phyloP scores from a whole-genome alignment of 2,329 filamentous ascomycete genomes.

The Teratosphaeria viscida region DNA sequence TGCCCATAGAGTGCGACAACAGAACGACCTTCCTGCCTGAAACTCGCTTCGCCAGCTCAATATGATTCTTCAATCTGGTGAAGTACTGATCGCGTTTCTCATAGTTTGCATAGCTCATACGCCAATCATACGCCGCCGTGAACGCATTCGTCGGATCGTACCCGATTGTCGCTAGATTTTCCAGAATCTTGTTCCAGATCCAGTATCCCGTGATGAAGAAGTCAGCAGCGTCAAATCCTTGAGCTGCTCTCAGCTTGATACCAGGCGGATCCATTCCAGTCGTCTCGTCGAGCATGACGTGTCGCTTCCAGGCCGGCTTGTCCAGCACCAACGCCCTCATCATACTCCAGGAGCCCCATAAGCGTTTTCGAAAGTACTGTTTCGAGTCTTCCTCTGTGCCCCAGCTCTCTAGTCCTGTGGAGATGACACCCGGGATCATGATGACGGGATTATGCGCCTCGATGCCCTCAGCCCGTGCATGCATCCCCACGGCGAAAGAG shows the following conservation, averaged over 20 bases:
- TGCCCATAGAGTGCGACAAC: slow-evolving; percentile 94
- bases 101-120: slow-evolving; percentile 78
- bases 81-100: slow-evolving; percentile 92
- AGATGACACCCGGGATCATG: slow-evolving; percentile 97
- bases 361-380: slow-evolving; percentile 82
- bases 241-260: slow-evolving; percentile 82
- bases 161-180: slow-evolving; percentile 89
- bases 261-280: slow-evolving; percentile 85
- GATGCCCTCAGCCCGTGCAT: slow-evolving; percentile 71
- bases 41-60: slow-evolving; percentile 70
- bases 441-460: slow-evolving; percentile 77
- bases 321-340: slow-evolving; percentile 90
- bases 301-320: slow-evolving; percentile 87
- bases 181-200: slow-evolving; percentile 99
- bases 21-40: slow-evolving; percentile 71
- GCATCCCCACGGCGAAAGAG: slow-evolving; percentile 80
- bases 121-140: slow-evolving; percentile 76
- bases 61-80: slow-evolving; percentile 76
- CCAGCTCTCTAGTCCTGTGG: slow-evolving; percentile 94
- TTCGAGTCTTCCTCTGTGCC: slow-evolving; percentile 75
- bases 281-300: slow-evolving; percentile 90
- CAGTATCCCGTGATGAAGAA: slow-evolving; percentile 88
- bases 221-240: slow-evolving; percentile 95
- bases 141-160: slow-evolving; percentile 79
- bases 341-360: slow-evolving; percentile 99